Base-by-base conservation (phyloP, 1,139 yeast genomes). In the Kodamaea derodonti region DNA sequence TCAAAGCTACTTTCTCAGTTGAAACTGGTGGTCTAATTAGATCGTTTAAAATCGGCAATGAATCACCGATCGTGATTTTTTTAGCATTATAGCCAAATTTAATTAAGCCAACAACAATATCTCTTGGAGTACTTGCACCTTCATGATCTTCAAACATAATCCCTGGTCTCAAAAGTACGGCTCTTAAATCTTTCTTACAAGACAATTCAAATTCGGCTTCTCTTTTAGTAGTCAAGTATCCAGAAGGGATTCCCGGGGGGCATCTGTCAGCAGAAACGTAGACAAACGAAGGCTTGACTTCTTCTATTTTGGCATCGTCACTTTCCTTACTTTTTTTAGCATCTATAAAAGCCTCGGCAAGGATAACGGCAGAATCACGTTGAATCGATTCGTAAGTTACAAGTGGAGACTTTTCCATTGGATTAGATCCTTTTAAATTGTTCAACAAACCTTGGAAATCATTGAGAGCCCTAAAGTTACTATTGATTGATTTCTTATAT, bases 231-330 rank as follows among this genome's bases (percentile, higher is more conserved):
- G 69, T 65, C 27, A 88, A 75, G 54, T 88, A 88, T 2, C 79
- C 86, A 0, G 63, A 51, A 1, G 94, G 92, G 2, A 84, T 65
- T 18, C 81, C 58, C 0, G 90, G 88, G 30, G 76, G 71, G 41
- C 80, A 79, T 36, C 69, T 67, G 45, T 84, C 94, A 1, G 96
- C 96, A 0, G 95, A 84, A 3, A 88, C 72, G 51, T 85, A 88
- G 0, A 84, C 87, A 51, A 81, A 81, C 0, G 79, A 57, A 2
- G 79, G 75, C 4, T 47, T 34, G 2, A 29, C 9, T 3, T 30
- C 40, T n/a, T n/a, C n/a, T n/a, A n/a, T n/a, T n/a, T n/a, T n/a
- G 6, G 22, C 22, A 18, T 18, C 22, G n/a, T n/a, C n/a, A n/a
- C n/a, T n/a, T n/a, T n/a, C n/a, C 10, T 24, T 17, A 15, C 34